Conservation (phyloP, 1,284 basidiomycete species). For the Heterobasidion parviporum region DNA sequence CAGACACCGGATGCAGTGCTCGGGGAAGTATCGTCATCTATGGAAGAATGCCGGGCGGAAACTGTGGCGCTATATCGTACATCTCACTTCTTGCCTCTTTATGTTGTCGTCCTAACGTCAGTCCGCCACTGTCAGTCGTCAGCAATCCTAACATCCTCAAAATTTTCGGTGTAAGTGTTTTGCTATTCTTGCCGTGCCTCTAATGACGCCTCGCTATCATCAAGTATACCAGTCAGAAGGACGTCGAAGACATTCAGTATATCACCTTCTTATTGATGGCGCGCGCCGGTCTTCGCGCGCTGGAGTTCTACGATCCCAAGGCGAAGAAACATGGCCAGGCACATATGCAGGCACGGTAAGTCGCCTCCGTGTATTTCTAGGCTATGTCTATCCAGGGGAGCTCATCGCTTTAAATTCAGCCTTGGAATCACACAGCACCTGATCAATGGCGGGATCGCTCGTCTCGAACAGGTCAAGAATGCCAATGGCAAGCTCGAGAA, state of each 20-base stretch:
- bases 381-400: background rate
- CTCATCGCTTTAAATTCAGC: slow-evolving; percentile 24
- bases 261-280: slow-evolving; percentile 80
- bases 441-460: slow-evolving; percentile 61
- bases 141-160: slow-evolving; percentile 64
- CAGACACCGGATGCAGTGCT: slow-evolving; percentile 74
- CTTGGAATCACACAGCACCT: slow-evolving; percentile 77
- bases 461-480: slow-evolving; percentile 58
- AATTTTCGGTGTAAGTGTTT: slow-evolving; percentile 60
- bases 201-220: slow-evolving; percentile 1
- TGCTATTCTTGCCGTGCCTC: background rate
- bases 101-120: slow-evolving; percentile 3
- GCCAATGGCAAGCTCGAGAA: slow-evolving; percentile 54
- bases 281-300: slow-evolving; percentile 68
- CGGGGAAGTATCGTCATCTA: slow-evolving; percentile 77
- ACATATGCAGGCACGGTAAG: slow-evolving; percentile 83
- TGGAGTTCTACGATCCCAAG: slow-evolving; percentile 77
- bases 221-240: slow-evolving; percentile 59
- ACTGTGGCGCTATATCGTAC: slow-evolving; percentile 70
- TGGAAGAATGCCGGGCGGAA: slow-evolving; percentile 86
- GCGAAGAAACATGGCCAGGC: slow-evolving; percentile 82
- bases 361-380: slow-evolving; percentile 1
- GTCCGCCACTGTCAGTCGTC: slow-evolving; percentile 36
- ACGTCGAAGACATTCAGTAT: slow-evolving; percentile 71
- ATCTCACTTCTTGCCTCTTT: slow-evolving; percentile 16